These are phyloP conservation scores for Talaromyces sp. DNA, from an alignment of 2,329 filamentous ascomycete species.

Conservation along the genomic window DNA sequence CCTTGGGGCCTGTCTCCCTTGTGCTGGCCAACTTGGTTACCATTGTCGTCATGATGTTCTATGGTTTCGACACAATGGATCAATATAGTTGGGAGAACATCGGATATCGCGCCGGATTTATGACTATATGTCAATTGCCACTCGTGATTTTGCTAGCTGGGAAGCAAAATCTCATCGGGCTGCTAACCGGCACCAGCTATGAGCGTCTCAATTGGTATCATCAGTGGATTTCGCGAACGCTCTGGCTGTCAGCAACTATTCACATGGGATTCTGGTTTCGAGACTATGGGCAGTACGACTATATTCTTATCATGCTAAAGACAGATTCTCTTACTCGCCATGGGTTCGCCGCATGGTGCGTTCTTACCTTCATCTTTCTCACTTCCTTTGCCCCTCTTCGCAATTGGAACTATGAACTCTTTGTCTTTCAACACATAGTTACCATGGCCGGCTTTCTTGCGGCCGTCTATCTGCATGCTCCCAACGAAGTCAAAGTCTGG, in stretches of 20 bases:
- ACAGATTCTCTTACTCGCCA: conserved; percentile 46
- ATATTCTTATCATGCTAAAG: conserved; percentile 44
- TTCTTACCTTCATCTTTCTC: conserved; percentile 49
- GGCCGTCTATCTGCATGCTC: conserved; percentile 46
- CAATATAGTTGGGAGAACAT: conserved; percentile 51
- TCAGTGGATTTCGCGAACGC: conserved; percentile 46
- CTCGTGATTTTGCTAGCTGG: conserved; percentile 53
- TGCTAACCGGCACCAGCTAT: conserved; percentile 44
- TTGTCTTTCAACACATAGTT: conserved; percentile 51
- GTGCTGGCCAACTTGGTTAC: conserved; percentile 43
- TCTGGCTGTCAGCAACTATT: conserved; percentile 50
- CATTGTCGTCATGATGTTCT: conserved; percentile 53
- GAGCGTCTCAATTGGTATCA: conserved; percentile 51
- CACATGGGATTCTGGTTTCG: conserved; percentile 53
- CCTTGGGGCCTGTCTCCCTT: conserved; percentile 32
- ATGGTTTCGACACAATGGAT: conserved; percentile 48
- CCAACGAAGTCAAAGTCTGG: conserved; percentile 37
- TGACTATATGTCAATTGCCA: conserved; percentile 50
- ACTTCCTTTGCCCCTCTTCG: conserved; percentile 48
- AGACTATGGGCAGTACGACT: conserved; percentile 48
- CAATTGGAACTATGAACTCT: conserved; percentile 49
- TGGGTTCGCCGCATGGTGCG: conserved; percentile 49
- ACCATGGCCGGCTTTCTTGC: conserved; percentile 46
- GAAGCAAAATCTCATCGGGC: conserved; percentile 51
- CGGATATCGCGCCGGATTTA: conserved; percentile 52